Base-by-base conservation (phyloP, 169 alveolate species). In the Ichthyophthirius multifiliis region DNA sequence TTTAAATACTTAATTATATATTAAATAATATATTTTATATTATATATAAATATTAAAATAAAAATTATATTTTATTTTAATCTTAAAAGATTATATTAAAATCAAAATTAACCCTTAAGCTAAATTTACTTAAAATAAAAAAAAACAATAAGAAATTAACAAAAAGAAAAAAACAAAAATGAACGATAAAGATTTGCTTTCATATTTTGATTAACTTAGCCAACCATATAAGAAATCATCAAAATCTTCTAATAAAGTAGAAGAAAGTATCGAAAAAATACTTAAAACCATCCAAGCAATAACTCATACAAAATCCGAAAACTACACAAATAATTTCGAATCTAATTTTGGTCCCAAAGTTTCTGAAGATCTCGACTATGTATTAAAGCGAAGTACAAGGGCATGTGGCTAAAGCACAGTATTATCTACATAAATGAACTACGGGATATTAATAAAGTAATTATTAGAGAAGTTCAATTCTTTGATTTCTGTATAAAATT, bases 271-370 rank as follows among this genome's bases (percentile, higher is more conserved):
- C 13, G 71, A 55, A 12, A 55, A 55, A 55, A 55, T 55, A 16
- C 43, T 55, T 55, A 55, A 55, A 55, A 55, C 71, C 31, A n/a
- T 55, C 15, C 71, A 55, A 55, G 71, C 71, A 2, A 39, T 55
- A 16, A 55, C 43, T 23, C 71, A 55, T 7, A 55, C 71, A 16
- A 55, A 55, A 27, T 55, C 71, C 65, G 23, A 15, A 27, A 46
- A 46, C 32, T 46, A 46, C 3, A 16, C 34, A 46, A 10, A 16
- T 55, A 39, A 34, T 55, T 55, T 55, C 39, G 71, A 27, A 15
- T 55, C 71, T 27, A 27, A 27, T 27, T 55, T 55, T 55, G 71
- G 71, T 15, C 43, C 23, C 13, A 55, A 55, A 23, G 31, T 55
- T 27, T 27, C 31, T 20, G 71, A 55, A 27, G 71, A 55, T 55